Base-by-base conservation (phyloP, 1,139 yeast species). In the Ashbya aceris region DNA sequence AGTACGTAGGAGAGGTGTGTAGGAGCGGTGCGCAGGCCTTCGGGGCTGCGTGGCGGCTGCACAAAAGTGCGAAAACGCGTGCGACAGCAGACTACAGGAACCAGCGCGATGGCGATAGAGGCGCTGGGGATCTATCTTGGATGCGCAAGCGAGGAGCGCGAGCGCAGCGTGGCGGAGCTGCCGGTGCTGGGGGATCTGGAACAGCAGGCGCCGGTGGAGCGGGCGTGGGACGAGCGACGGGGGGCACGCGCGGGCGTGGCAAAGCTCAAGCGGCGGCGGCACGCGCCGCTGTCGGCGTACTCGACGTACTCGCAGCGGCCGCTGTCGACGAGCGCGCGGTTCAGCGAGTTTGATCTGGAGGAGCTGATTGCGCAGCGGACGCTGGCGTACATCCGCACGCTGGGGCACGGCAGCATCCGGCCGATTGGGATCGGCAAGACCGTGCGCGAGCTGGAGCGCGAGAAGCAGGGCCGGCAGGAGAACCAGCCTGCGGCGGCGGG, bases 391-490 rank as follows among this genome's bases (percentile, higher is more conserved):
- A 47, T 54, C 28, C 38, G 55, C 20, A 47, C 46, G 12, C 30
- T 55, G 8, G 64, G 64, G 1, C 45, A 49, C 45, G 44, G 49
- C 30, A 35, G 38, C 28, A 45, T 60, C 8, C 44, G 47, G 30
- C 60, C 63, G 2, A 49, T 59, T 26, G 64, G 64, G 8, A 44
- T 56, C 8, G 47, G 42, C 4, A 50, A 49, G 26, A 55, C 58
- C 1, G 39, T 52, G 51, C 40, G 46, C 23, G 48, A 49, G 31
- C 33, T 46, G 12, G 46, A 47, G 30, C 49, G 48, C 34, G 43
- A 45, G 30, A 28, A 27, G 35, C 32, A 26, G 39, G 41, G 36
- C 47, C 50, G 39, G 51, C 45, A 39, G 53, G 49, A 33, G 50
- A 50, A 14, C 48, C 46, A 12, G 48, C 38, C 10, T 29, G 40